These are phyloP conservation scores for Linum usitatissimum DNA, from an alignment of 345 rosid species.

Conservation along the genomic window DNA sequence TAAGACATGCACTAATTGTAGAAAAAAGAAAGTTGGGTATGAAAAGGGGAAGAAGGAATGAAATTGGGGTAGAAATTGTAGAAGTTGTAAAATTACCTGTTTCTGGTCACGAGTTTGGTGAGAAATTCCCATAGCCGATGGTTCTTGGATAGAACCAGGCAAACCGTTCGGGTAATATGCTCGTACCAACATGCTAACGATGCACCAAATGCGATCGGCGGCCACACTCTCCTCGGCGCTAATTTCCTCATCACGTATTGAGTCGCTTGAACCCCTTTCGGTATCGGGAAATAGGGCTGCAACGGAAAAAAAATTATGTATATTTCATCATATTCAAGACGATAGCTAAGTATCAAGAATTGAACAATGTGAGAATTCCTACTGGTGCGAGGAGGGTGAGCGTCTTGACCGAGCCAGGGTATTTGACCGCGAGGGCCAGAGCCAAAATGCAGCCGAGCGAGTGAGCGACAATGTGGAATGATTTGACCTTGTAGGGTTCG, in stretches of 20 bases:
- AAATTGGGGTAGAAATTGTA: too few species aligned
- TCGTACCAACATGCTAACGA: constrained; percentile 95
- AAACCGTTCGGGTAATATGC: constrained; percentile 71
- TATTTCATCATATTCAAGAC: neutral
- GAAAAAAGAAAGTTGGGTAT: too few species aligned
- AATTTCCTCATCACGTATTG: constrained; percentile 72
- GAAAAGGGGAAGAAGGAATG: too few species aligned
- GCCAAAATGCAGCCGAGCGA: constrained; percentile 98
- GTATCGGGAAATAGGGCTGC: constrained; percentile 78
- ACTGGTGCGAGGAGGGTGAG: constrained; percentile 89
- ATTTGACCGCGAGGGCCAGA: constrained; percentile 76
- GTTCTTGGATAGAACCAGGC: constrained; percentile 80
- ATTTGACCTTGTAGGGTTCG: constrained; percentile 46
- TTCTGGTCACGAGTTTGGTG: constrained; percentile 58
- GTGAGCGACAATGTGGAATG: constrained; percentile 95
- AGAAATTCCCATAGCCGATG: constrained; percentile 85
- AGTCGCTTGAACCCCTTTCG: constrained; percentile 57
- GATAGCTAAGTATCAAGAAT: neutral
- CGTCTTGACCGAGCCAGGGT: constrained; percentile 68
- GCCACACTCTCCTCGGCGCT: constrained; percentile 89
- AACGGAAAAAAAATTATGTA: neutral
- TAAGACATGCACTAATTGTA: neutral
- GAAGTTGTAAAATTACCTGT: constrained; percentile 45
- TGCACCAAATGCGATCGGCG: constrained; percentile 66
- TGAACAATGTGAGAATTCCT: constrained; percentile 13